Evolutionary conservation across 1,284 basidiomycete genomes (phyloP).

Genomic region (Neotropicomus parvogracilis): DNA sequence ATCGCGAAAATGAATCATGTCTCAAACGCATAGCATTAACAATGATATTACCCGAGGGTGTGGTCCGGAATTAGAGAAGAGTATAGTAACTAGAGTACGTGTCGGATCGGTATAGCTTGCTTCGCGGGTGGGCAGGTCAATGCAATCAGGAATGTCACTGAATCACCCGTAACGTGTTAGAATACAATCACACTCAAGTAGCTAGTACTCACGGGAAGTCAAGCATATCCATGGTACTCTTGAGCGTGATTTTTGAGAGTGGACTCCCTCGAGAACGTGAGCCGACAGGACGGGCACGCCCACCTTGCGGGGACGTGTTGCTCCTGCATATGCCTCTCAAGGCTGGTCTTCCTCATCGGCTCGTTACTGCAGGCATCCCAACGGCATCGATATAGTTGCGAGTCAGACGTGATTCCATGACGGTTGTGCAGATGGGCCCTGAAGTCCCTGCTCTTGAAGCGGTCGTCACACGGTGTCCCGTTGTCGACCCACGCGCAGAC

Average conservation of each 20-base stretch:
- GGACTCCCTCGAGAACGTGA: conserved; percentile 4
- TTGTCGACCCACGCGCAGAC: conserved; percentile 9
- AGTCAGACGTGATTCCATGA: conserved; percentile 10
- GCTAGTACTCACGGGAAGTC: conserved; percentile 4
- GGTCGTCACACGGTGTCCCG: not conserved
- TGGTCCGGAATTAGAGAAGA: not conserved
- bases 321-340: conserved; percentile 15
- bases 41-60: not conserved
- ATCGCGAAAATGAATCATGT: conserved; percentile 11
- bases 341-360: conserved; percentile 9
- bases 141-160: not conserved
- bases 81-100: conserved; percentile 1
- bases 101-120: not conserved
- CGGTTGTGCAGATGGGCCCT: conserved; percentile 1
- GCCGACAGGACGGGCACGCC: conserved; percentile 9
- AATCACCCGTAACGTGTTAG: conserved; percentile 1
- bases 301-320: conserved; percentile 12
- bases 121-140: not conserved
- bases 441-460: conserved; percentile 1
- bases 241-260: conserved; percentile 7
- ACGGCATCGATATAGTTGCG: conserved; percentile 5
- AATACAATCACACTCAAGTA: not conserved
- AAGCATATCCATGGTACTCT: not conserved
- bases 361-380: conserved; percentile 6
- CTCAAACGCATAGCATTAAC: conserved; percentile 1